Conservation (phyloP, 2,329 filamentous ascomycete species). For the Aspergillus melleus region DNA sequence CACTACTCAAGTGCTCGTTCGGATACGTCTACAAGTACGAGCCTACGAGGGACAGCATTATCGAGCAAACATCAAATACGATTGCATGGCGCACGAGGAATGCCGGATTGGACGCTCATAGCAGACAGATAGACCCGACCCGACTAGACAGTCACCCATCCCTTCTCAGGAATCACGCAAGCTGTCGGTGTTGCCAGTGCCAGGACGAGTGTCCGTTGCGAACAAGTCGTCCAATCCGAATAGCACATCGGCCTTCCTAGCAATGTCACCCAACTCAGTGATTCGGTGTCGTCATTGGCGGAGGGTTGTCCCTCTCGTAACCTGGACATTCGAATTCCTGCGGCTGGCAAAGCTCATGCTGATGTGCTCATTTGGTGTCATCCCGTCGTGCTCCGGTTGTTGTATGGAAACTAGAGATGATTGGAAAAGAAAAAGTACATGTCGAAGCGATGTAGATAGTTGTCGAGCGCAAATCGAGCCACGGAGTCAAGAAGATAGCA, state of each 20-base stretch:
- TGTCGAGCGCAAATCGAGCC: constrained; percentile 3
- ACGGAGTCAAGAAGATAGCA: constrained; percentile 31
- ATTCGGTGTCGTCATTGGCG: constrained; percentile 17
- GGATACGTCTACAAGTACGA: constrained; percentile 3
- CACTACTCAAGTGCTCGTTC: not conserved
- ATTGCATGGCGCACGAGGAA: constrained; percentile 5
- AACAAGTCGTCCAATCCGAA: not conserved
- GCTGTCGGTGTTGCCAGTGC: not conserved
- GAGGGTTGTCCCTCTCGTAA: constrained; percentile 1
- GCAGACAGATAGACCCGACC: not conserved
- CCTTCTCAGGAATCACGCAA: not conserved
- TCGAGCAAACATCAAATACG: constrained; percentile 1
- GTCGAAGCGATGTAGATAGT: constrained; percentile 40
- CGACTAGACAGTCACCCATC: not conserved
- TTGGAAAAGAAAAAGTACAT: constrained; percentile 30
- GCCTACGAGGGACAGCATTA: not conserved
- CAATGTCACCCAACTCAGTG: constrained; percentile 10
- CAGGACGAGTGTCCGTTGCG: not conserved
- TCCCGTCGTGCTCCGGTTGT: constrained; percentile 8
- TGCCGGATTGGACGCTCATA: not conserved
- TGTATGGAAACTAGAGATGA: constrained; percentile 13
- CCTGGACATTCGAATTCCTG: constrained; percentile 15
- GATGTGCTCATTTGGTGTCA: constrained; percentile 10
- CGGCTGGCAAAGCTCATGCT: constrained; percentile 14
- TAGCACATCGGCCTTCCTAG: constrained; percentile 10